phyloP scores from a whole-genome alignment of 148 eudicot species.

The Suaeda aralocaspica region DNA sequence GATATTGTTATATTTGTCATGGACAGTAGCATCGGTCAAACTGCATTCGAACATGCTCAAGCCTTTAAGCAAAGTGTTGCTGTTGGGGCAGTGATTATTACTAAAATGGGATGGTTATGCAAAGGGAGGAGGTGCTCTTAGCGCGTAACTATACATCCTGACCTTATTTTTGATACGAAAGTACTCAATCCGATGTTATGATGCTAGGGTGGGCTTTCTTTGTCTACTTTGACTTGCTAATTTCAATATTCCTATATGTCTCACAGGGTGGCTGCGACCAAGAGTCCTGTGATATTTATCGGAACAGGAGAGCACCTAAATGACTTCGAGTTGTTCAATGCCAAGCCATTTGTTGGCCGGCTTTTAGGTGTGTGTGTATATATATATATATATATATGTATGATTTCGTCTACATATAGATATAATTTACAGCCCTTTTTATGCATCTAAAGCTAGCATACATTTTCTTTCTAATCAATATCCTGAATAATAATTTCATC shows the following conservation, averaged over 20 bases:
- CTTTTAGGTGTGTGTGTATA: conserved; percentile 61
- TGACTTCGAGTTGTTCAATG: conserved; percentile 96
- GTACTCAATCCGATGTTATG: conserved; percentile 10
- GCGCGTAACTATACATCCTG: conserved; percentile 90
- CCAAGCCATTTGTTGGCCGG: conserved; percentile 94
- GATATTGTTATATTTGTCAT: conserved; percentile 95
- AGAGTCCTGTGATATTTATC: conserved; percentile 95
- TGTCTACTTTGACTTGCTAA: too few species aligned
- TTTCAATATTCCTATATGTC: too few species aligned
- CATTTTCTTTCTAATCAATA: too few species aligned
- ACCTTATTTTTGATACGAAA: too few species aligned
- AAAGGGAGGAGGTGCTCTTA: conserved; percentile 99
- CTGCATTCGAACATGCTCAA: conserved; percentile 95
- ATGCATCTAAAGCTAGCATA: too few species aligned
- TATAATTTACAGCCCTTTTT: too few species aligned
- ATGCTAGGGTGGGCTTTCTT: too few species aligned
- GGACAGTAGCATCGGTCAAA: conserved; percentile 99
- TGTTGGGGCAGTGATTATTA: conserved; percentile 95
- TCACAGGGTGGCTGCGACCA: conserved; percentile 99
- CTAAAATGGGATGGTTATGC: conserved; percentile 99
- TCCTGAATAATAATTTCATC: too few species aligned
- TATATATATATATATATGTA: too few species aligned
- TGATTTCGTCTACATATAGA: too few species aligned
- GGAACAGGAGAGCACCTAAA: conserved; percentile 99
- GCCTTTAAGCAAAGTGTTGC: conserved; percentile 99